phyloP scores from a whole-genome alignment of 768 basidiomycete species.

The Termitomyces sp. region DNA sequence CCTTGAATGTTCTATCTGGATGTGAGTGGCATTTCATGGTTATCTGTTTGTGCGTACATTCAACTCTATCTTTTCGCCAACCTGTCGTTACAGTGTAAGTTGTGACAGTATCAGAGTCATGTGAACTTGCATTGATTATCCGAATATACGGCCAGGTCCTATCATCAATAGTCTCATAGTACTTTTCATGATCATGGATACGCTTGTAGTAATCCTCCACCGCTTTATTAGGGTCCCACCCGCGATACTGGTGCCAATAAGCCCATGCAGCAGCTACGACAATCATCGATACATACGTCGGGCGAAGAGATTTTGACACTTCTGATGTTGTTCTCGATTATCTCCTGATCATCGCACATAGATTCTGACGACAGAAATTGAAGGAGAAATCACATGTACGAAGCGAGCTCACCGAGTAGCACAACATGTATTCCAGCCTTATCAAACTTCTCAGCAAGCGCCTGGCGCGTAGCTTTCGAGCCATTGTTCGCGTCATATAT shows the following conservation, averaged over 20 bases:
- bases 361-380: slow-evolving; percentile 54
- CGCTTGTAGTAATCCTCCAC: slow-evolving; percentile 90
- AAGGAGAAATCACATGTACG: background rate
- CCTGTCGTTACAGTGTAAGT: slow-evolving; percentile 33
- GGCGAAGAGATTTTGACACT: slow-evolving; percentile 98
- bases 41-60: slow-evolving; percentile 50
- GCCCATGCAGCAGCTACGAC: background rate
- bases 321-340: slow-evolving; percentile 92
- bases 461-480: slow-evolving; percentile 56
- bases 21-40: slow-evolving; percentile 17
- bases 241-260: slow-evolving; percentile 61
- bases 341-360: slow-evolving; percentile 84
- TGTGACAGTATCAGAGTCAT: background rate
- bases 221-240: slow-evolving; percentile 90
- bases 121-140: slow-evolving; percentile 71
- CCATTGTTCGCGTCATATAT: slow-evolving; percentile 99
- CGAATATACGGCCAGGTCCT: slow-evolving; percentile 91
- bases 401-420: slow-evolving; percentile 63
- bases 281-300: slow-evolving; percentile 55
- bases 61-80: slow-evolving; percentile 94
- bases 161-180: slow-evolving; percentile 91
- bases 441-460: slow-evolving; percentile 81
- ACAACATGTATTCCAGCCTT: slow-evolving; percentile 87
- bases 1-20: slow-evolving; percentile 64
- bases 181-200: slow-evolving; percentile 78